Percentiles rank a stretch among this genome's conserved stretches.
phyloP scores from a whole-genome alignment of 1,139 yeast species.

The Pichia sp. region DNA sequence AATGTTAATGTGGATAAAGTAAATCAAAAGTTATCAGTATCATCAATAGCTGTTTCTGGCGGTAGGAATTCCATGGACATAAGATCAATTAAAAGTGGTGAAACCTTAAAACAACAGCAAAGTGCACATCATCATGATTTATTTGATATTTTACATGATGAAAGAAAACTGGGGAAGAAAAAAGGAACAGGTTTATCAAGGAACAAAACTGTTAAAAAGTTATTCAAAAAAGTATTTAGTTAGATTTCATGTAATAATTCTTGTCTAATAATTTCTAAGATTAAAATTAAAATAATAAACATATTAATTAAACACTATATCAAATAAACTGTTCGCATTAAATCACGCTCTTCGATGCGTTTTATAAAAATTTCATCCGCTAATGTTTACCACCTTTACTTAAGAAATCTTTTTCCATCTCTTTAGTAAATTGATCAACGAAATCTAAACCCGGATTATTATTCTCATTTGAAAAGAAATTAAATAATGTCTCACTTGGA shows the following conservation, averaged over 20 bases:
- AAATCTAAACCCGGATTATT: constrained; percentile 69
- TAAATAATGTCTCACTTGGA: constrained; percentile 55
- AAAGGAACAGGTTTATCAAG: not conserved
- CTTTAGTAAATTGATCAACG: constrained; percentile 85
- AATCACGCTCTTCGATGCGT: no score
- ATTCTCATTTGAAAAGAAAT: constrained; percentile 52
- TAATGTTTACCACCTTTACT: constrained; percentile 23
- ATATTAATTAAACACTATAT: no score
- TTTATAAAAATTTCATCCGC: no score
- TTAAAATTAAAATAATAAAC: no score
- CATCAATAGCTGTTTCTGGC: not conserved
- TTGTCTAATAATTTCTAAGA: no score
- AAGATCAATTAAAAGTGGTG: not conserved
- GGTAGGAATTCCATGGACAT: not conserved
- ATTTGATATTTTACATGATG: not conserved
- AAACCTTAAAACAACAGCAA: not conserved
- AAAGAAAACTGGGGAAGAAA: not conserved
- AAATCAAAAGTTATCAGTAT: not conserved
- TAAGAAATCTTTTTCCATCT: constrained; percentile 54
- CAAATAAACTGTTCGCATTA: no score
- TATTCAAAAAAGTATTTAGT: constrained; percentile 12
- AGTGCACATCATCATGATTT: not conserved
- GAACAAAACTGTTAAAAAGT: constrained; percentile 10
- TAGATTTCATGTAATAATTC: no score
- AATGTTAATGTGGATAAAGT: not conserved